phyloP scores from a whole-genome alignment of 2,329 filamentous ascomycete species.

The Domatiomyces globalis region DNA sequence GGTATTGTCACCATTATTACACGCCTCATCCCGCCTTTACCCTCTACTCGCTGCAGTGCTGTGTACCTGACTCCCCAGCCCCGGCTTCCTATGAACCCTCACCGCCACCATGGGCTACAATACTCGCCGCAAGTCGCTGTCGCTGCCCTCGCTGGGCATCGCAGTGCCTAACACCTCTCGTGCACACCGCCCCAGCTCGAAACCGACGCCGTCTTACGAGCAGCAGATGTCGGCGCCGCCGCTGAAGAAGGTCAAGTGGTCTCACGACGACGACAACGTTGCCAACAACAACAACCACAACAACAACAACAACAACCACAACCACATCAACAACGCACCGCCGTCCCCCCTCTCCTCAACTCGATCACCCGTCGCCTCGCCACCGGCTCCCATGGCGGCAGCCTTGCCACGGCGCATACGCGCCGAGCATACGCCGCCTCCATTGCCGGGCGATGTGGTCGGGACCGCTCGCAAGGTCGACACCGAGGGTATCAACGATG shows the following conservation, averaged over 20 bases:
- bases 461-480: constrained; percentile 48
- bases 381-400: constrained; percentile 25
- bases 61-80: constrained; percentile 10
- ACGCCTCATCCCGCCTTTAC: neutral
- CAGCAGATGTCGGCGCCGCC: constrained; percentile 42
- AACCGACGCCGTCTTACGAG: constrained; percentile 44
- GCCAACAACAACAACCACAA: constrained; percentile 2
- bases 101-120: constrained; percentile 72
- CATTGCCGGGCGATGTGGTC: constrained; percentile 45
- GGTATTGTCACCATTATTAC: neutral
- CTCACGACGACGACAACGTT: constrained; percentile 40
- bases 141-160: constrained; percentile 82
- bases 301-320: constrained; percentile 7
- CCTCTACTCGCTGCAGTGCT: constrained; percentile 11
- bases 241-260: constrained; percentile 64
- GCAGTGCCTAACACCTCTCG: constrained; percentile 53
- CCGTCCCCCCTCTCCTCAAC: constrained; percentile 23
- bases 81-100: constrained; percentile 7
- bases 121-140: constrained; percentile 90
- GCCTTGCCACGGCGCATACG: constrained; percentile 22
- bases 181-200: constrained; percentile 42
- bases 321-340: constrained; percentile 5
- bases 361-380: constrained; percentile 27
- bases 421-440: constrained; percentile 60
- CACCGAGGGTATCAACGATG: constrained; percentile 75